phyloP scores from a whole-genome alignment of 257 asterid genomes.

The Oldenlandia corymbosa region DNA sequence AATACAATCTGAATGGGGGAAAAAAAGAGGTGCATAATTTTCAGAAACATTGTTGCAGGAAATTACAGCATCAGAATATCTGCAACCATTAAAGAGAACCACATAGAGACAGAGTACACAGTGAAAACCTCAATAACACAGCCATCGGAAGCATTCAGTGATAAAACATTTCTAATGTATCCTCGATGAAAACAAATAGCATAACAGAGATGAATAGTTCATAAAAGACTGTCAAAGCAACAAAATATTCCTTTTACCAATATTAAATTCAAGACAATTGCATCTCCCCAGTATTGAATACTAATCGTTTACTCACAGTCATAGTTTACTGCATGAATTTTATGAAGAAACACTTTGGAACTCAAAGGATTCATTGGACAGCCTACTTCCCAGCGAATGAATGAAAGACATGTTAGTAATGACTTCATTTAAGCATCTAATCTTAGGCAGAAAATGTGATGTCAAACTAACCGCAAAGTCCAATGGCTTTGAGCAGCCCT shows the following conservation, averaged over 20 bases:
- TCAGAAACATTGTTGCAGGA: not conserved
- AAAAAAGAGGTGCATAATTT: constrained; percentile 14
- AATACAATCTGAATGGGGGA: constrained; percentile 53
- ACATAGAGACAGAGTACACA: not conserved
- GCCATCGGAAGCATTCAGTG: not conserved
- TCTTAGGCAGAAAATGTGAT: constrained; percentile 3
- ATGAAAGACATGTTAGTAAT: not conserved
- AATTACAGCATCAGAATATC: not conserved
- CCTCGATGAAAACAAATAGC: no score
- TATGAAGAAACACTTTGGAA: not conserved
- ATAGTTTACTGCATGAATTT: not conserved
- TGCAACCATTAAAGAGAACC: not conserved
- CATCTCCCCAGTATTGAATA: no score
- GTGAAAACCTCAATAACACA: not conserved
- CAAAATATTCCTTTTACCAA: not conserved
- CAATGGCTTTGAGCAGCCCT: constrained; percentile 75
- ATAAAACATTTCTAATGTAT: not conserved
- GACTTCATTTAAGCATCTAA: not conserved
- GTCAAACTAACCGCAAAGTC: constrained; percentile 67
- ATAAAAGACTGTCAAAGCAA: not conserved
- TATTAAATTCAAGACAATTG: no score
- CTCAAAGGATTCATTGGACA: no score
- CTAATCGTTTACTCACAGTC: no score
- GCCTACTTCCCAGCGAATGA: not conserved
- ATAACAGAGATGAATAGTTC: not conserved